A percentile compares a stretch with the other conserved stretches of the same genome.
Evolutionary conservation across 371 early-diverging fungal species (phyloP).

Genomic region (Catenaria anguillulae): DNA sequence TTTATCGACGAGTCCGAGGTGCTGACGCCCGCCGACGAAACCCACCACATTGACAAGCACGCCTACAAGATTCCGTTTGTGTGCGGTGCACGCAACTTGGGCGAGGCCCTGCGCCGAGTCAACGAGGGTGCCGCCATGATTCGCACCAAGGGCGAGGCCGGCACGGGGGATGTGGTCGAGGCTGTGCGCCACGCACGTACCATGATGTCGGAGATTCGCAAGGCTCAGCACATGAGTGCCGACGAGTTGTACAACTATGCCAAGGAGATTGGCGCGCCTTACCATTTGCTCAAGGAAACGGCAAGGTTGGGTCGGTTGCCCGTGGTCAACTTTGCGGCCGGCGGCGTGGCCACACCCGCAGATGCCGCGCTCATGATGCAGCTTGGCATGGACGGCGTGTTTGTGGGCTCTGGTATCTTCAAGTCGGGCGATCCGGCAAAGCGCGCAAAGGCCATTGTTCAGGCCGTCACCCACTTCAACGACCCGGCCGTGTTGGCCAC

Average conservation of each 20-base stretch:
- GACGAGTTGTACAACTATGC: constrained; percentile 68
- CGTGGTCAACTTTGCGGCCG: constrained; percentile 95
- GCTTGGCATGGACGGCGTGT: constrained; percentile 91
- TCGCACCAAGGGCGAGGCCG: constrained; percentile 96
- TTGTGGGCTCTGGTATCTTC: constrained; percentile 76
- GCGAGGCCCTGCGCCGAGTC: constrained; percentile 92
- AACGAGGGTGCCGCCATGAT: constrained; percentile 95
- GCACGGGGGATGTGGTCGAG: constrained; percentile 90
- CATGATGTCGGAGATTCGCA: constrained; percentile 66
- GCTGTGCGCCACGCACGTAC: constrained; percentile 90
- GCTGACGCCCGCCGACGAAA: constrained; percentile 85
- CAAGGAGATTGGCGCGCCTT: constrained; percentile 84
- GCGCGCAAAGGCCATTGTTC: constrained; percentile 89
- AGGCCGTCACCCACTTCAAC: constrained; percentile 89
- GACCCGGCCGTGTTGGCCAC: constrained; percentile 76
- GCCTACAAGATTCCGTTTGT: constrained; percentile 85
- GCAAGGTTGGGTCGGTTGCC: constrained; percentile 80
- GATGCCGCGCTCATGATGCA: constrained; percentile 96
- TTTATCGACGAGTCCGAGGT: constrained; percentile 96
- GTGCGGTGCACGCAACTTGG: constrained; percentile 89
- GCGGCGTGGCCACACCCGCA: constrained; percentile 91
- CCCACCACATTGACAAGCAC: constrained; percentile 85
- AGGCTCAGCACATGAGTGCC: constrained; percentile 35
- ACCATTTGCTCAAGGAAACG: constrained; percentile 74
- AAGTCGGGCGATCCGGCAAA: constrained; percentile 90